Percentiles rank a stretch among this genome's conserved stretches.
Evolutionary conservation across 1,139 yeast genomes (phyloP).

Genomic region (Pichia norvegensis): DNA sequence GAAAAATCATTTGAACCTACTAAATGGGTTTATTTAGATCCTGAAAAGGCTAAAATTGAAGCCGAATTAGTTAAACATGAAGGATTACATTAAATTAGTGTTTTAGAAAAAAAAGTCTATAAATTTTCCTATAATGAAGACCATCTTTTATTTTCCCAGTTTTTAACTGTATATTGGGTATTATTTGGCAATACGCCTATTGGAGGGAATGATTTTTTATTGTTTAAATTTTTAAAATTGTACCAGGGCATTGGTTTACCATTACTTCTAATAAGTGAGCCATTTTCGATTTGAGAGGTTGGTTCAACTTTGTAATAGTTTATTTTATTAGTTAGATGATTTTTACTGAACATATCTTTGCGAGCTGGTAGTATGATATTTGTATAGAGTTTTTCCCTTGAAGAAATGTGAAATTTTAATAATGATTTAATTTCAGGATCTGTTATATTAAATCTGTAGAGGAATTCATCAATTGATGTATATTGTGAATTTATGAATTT

Average conservation of each 20-base stretch:
- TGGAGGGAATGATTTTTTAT: conserved; percentile 20
- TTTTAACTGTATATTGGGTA: conserved; percentile 45
- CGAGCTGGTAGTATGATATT: conserved; percentile 44
- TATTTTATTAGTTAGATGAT: conserved; percentile 1
- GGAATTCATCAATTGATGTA: conserved; percentile 17
- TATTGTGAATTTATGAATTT: conserved; percentile 21
- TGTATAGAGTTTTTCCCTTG: conserved; percentile 43
- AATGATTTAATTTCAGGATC: neutral
- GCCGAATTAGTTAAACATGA: conserved; percentile 59
- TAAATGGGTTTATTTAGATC: conserved; percentile 55
- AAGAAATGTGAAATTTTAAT: conserved; percentile 11
- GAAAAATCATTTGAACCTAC: conserved; percentile 34
- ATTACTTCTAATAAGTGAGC: conserved; percentile 18
- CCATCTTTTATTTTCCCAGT: conserved; percentile 50
- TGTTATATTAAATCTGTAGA: conserved; percentile 11
- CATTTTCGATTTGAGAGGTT: conserved; percentile 1
- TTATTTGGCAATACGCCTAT: conserved; percentile 21
- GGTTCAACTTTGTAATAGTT: neutral
- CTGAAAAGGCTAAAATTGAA: conserved; percentile 58
- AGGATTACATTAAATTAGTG: conserved; percentile 37
- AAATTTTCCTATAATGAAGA: neutral
- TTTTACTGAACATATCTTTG: conserved; percentile 25
- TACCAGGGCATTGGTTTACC: conserved; percentile 35
- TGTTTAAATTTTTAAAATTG: conserved; percentile 13
- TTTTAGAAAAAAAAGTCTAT: neutral